phyloP scores from a whole-genome alignment of 2,329 filamentous ascomycete species.

The Moelleriella libera region DNA sequence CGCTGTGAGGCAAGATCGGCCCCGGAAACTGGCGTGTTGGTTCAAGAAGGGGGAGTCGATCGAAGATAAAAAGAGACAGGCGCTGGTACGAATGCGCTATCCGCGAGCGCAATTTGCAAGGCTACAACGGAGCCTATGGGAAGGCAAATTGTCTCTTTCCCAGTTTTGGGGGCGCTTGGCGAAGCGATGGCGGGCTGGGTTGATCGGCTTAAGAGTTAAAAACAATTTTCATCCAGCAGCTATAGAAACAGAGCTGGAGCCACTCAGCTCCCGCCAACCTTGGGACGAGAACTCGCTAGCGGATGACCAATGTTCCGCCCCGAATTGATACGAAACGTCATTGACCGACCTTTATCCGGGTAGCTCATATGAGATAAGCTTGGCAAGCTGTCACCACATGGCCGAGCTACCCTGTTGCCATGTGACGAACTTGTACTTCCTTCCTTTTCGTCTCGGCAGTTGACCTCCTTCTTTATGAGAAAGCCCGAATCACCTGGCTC shows the following conservation, averaged over 20 bases:
- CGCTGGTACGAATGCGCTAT: no score
- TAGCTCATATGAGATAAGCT: neutral
- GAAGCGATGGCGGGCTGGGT: no score
- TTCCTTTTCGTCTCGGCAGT: no score
- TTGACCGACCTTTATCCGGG: neutral
- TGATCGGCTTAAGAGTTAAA: neutral
- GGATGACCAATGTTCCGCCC: constrained; percentile 1
- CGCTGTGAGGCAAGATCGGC: constrained; percentile 10
- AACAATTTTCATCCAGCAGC: constrained; percentile 18
- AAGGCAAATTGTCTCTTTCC: no score
- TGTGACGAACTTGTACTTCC: no score
- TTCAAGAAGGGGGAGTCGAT: neutral
- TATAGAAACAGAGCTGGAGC: neutral
- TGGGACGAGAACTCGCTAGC: neutral
- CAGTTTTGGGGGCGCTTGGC: no score
- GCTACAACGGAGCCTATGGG: no score
- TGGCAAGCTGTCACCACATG: neutral
- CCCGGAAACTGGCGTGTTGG: constrained; percentile 4
- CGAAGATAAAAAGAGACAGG: neutral
- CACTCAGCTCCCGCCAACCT: neutral
- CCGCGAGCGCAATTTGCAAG: no score
- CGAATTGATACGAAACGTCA: neutral
- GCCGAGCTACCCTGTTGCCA: neutral
- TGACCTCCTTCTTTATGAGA: no score
- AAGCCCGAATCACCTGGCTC: no score